Conservation (phyloP, 2,329 filamentous ascomycete genomes). For the Beauveria bassiana region DNA sequence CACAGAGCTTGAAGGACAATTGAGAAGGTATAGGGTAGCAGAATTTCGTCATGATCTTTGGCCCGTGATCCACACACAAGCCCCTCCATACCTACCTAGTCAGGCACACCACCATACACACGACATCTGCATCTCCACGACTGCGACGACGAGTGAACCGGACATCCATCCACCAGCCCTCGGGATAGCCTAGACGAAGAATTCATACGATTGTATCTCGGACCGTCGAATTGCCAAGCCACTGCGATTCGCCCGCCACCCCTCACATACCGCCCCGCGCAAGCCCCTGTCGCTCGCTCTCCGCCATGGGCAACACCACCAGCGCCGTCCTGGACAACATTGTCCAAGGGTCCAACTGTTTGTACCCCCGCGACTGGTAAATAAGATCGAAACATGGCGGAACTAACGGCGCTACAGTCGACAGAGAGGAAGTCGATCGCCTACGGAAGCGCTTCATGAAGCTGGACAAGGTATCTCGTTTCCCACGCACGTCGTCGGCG, state of each 20-base stretch:
- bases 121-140: neutral
- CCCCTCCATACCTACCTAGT: neutral
- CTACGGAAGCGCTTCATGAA: conserved; percentile 98
- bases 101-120: conserved; percentile 2
- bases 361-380: conserved; percentile 14
- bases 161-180: neutral
- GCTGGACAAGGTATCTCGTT: conserved; percentile 71
- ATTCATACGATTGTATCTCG: neutral
- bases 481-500: neutral
- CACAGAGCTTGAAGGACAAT: neutral
- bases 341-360: conserved; percentile 94
- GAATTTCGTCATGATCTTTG: neutral
- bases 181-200: neutral
- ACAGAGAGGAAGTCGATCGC: conserved; percentile 93
- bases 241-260: neutral
- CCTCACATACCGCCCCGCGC: neutral
- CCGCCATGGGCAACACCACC: conserved; percentile 58
- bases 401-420: conserved; percentile 50
- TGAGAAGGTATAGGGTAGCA: conserved; percentile 2
- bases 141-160: neutral
- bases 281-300: neutral
- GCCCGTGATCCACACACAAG: neutral
- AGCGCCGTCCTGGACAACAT: conserved; percentile 86
- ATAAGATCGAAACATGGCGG: neutral
- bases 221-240: neutral